A percentile compares a stretch with the other conserved stretches of the same genome.
Evolutionary conservation across 164 flowering plant genomes (phyloP).

Genomic region (Chloranthus sessilifolius): DNA sequence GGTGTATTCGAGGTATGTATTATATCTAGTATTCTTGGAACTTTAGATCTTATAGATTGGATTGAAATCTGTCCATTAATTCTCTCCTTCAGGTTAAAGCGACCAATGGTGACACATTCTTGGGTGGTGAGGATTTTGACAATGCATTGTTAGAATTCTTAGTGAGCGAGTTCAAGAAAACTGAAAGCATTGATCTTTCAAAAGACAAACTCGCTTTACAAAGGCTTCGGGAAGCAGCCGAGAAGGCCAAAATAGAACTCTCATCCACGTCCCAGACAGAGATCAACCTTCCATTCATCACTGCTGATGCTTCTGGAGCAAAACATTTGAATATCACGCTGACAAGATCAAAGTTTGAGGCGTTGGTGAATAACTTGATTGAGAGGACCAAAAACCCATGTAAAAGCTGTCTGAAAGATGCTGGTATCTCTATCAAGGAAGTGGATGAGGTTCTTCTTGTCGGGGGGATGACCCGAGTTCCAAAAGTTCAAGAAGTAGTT

Average conservation of each 20-base stretch:
- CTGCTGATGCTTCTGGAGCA: conserved; percentile 71
- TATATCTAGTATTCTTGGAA: neutral
- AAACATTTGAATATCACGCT: conserved; percentile 63
- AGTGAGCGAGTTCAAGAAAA: conserved; percentile 54
- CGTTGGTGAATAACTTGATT: conserved; percentile 45
- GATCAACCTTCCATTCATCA: conserved; percentile 64
- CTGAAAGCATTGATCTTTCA: conserved; percentile 54
- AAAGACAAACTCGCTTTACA: conserved; percentile 62
- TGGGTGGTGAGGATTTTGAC: conserved; percentile 79
- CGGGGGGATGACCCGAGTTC: conserved; percentile 75
- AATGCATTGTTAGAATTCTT: conserved; percentile 51
- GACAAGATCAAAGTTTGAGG: conserved; percentile 64
- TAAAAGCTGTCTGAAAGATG: conserved; percentile 66
- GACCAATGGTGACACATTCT: conserved; percentile 74
- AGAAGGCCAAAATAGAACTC: conserved; percentile 68
- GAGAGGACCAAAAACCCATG: conserved; percentile 58
- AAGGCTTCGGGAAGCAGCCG: conserved; percentile 75
- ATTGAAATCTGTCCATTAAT: neutral
- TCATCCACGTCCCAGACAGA: conserved; percentile 70
- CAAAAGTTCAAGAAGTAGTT: conserved; percentile 66
- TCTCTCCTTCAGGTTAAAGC: conserved; percentile 53
- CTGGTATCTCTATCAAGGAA: conserved; percentile 45
- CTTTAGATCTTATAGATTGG: neutral
- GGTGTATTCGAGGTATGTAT: conserved; percentile 62
- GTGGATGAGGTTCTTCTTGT: conserved; percentile 75